Conservation (phyloP, 2,329 filamentous ascomycete genomes). For the Botrytis galanthina region DNA sequence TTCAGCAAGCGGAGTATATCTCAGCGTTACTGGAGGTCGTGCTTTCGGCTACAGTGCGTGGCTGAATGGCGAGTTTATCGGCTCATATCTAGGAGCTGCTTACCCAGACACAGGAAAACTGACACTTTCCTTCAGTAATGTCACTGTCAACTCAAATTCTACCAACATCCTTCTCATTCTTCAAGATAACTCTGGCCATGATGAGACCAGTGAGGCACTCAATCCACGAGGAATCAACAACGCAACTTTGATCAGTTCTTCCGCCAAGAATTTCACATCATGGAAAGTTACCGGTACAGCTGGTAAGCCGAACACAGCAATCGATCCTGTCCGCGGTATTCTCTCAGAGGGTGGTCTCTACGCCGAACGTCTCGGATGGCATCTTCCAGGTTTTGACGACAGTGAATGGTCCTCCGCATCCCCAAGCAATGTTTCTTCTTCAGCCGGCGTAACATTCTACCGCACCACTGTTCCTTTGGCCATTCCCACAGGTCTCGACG, state of each 20-base stretch:
- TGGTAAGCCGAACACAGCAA: constrained; percentile 44
- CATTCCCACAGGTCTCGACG: constrained; percentile 53
- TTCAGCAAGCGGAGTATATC: constrained; percentile 34
- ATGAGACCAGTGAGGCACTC: constrained; percentile 48
- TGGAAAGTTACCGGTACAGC: constrained; percentile 60
- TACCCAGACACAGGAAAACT: constrained; percentile 37
- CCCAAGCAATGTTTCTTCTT: constrained; percentile 43
- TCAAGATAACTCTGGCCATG: constrained; percentile 59
- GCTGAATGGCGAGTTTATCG: constrained; percentile 56
- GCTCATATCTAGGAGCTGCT: constrained; percentile 47
- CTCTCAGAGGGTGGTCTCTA: constrained; percentile 58
- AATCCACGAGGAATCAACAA: constrained; percentile 52
- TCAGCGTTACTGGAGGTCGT: constrained; percentile 23
- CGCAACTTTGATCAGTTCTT: constrained; percentile 46
- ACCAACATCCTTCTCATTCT: constrained; percentile 52
- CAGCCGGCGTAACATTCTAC: constrained; percentile 55
- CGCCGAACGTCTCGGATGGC: constrained; percentile 57
- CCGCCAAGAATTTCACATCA: constrained; percentile 27
- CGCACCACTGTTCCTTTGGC: constrained; percentile 50
- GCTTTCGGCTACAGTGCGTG: constrained; percentile 24
- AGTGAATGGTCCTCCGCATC: constrained; percentile 41
- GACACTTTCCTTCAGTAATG: constrained; percentile 39
- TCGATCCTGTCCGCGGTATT: constrained; percentile 53
- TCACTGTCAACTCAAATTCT: constrained; percentile 40
- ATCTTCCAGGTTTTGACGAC: constrained; percentile 55